Evolutionary conservation across 1,284 basidiomycete genomes (phyloP).

Genomic region (Cryptococcus sp.): DNA sequence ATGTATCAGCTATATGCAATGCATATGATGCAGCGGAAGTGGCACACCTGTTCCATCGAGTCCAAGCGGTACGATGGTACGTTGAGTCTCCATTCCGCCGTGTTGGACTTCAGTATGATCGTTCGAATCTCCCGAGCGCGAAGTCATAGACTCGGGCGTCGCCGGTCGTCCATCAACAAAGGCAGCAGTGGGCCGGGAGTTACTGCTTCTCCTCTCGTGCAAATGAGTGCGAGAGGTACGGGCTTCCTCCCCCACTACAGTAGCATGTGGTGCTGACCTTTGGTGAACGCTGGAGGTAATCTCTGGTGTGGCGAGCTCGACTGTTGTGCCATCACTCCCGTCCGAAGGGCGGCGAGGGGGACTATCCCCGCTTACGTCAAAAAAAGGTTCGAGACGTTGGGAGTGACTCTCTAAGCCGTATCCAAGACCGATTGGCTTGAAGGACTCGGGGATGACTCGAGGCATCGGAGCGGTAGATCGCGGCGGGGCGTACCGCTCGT

Average conservation of each 20-base stretch:
- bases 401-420: constrained; percentile 10
- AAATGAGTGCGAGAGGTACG: too few species aligned
- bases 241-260: too few species aligned
- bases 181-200: too few species aligned
- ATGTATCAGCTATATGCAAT: neutral
- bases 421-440: constrained; percentile 15
- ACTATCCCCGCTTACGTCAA: neutral
- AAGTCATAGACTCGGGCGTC: neutral
- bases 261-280: too few species aligned
- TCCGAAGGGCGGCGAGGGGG: constrained; percentile 13
- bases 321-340: constrained; percentile 27
- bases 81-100: neutral
- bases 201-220: too few species aligned
- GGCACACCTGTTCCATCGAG: neutral
- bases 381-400: neutral
- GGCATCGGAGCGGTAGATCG: neutral
- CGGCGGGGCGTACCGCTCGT: constrained; percentile 12
- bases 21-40: neutral
- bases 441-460: neutral
- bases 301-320: constrained; percentile 34
- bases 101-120: neutral
- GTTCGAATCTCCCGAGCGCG: neutral
- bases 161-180: neutral
- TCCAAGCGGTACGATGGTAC: neutral
- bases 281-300: neutral